phyloP scores from a whole-genome alignment of 225 moss, liverwort and hornwort genomes.

The Straminergon stramineum region DNA sequence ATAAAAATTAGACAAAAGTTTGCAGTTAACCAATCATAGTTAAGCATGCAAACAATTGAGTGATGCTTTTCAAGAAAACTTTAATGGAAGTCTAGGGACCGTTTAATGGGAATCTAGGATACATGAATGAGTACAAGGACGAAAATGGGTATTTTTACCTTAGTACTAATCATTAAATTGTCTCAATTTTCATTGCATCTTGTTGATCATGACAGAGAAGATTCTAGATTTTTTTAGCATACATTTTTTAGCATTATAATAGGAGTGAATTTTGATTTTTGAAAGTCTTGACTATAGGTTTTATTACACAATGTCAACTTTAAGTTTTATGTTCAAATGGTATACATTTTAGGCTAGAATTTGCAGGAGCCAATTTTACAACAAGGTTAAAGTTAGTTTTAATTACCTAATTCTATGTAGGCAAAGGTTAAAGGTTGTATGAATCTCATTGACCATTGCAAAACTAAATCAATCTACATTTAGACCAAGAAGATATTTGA shows the following conservation, averaged over 20 bases:
- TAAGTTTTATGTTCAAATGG: background rate
- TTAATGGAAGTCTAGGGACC: no score
- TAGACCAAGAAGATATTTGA: rapidly evolving
- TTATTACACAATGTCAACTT: no score
- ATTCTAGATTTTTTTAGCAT: background rate
- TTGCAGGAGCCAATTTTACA: background rate
- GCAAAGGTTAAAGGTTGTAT: background rate
- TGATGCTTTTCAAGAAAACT: no score
- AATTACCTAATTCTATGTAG: background rate
- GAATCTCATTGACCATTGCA: rapidly evolving
- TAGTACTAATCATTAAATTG: background rate
- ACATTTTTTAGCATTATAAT: no score
- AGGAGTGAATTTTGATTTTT: background rate
- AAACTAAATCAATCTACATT: background rate
- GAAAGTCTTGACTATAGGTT: background rate
- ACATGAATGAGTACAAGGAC: no score
- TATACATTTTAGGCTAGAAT: background rate
- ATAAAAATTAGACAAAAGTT: no score
- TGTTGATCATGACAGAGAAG: background rate
- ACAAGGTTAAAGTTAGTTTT: background rate
- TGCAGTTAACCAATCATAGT: no score
- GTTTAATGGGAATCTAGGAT: no score
- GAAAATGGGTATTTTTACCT: no score
- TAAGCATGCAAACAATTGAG: no score
- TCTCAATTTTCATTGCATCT: background rate